Percentiles rank a stretch among this genome's conserved stretches.
Conservation (phyloP, 345 rosid species). For the Eucalyptus caleyi region DNA sequence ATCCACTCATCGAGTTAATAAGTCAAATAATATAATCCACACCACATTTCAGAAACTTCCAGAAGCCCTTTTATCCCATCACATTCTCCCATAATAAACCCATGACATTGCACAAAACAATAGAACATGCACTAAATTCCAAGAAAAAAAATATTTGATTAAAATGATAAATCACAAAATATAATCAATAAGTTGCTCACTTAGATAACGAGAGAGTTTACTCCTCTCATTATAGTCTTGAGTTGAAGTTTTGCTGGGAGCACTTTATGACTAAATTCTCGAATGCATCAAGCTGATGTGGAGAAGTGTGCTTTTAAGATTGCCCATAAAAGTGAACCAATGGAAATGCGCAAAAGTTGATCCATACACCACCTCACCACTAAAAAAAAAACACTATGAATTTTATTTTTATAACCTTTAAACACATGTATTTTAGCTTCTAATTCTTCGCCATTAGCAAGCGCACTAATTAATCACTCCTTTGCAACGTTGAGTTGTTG, state of each 20-base stretch:
- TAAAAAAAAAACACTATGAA: not conserved
- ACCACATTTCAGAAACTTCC: not conserved
- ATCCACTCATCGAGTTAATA: not conserved
- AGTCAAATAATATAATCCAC: not conserved
- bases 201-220: not conserved
- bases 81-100: not conserved
- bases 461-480: not conserved
- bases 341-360: not conserved
- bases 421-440: not conserved
- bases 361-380: not conserved
- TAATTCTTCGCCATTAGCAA: not conserved
- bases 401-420: not conserved
- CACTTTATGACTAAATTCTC: not conserved
- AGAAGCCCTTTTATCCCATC: not conserved
- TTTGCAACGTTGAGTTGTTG: not conserved
- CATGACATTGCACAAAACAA: not conserved
- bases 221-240: not conserved
- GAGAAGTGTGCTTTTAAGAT: not conserved
- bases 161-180: not conserved
- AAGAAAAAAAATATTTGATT: not conserved
- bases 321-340: not conserved
- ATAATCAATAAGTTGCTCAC: not conserved
- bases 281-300: not conserved
- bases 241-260: not conserved
- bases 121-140: not conserved